Conservation (phyloP, 768 basidiomycete species). For the Leccinum truebloodii region DNA sequence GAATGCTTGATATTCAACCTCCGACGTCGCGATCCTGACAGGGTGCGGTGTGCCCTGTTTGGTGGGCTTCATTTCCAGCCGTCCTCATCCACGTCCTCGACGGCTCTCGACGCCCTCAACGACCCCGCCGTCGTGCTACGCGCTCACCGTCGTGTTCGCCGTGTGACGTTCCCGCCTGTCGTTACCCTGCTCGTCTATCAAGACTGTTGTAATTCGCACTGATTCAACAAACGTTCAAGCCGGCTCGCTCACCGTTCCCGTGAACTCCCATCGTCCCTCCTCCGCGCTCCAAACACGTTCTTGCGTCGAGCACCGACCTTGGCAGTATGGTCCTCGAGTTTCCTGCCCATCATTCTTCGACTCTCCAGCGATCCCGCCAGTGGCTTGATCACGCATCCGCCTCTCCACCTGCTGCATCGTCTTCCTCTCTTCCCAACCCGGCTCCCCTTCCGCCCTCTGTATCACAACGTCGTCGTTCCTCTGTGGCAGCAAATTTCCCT, state of each 20-base stretch:
- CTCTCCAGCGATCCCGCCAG: constrained; percentile 34
- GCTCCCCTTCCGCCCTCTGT: constrained; percentile 31
- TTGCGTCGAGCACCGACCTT: constrained; percentile 1
- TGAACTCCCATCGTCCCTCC: not conserved
- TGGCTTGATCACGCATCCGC: constrained; percentile 33
- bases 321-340: constrained; percentile 32
- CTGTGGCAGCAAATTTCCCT: constrained; percentile 60
- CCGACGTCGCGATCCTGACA: constrained; percentile 22
- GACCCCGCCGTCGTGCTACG: constrained; percentile 10
- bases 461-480: constrained; percentile 66
- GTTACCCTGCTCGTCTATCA: constrained; percentile 3
- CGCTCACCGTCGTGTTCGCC: constrained; percentile 9
- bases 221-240: constrained; percentile 13
- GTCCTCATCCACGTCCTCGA: constrained; percentile 9
- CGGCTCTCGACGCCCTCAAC: constrained; percentile 13
- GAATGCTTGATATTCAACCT: constrained; percentile 27
- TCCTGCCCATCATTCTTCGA: constrained; percentile 30
- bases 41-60: constrained; percentile 9
- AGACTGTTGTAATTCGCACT: constrained; percentile 19
- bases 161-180: constrained; percentile 9
- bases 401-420: constrained; percentile 30
- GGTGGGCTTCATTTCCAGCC: constrained; percentile 8
- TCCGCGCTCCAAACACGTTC: not conserved
- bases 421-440: constrained; percentile 34
- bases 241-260: constrained; percentile 8